Evolutionary conservation across 257 asterid genomes (phyloP), one percentile per base, ranked within the genome.

Genomic region (Knoxia roxburghii): DNA sequence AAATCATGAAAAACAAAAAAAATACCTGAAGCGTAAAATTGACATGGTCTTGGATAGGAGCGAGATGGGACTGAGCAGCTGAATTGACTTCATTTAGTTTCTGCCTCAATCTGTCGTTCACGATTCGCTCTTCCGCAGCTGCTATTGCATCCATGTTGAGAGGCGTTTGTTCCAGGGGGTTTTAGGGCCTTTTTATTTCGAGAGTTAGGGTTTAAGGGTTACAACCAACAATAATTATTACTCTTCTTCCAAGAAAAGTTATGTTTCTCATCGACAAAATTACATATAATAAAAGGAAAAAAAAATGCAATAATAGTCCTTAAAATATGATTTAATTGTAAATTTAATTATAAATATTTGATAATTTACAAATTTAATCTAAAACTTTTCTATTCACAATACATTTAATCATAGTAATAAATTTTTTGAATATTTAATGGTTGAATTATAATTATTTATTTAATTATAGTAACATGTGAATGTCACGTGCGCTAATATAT

Each of bases 1-100:
- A 49, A 65, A 20, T 13, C 17, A 62, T 2, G 3, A 23, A 3
- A 32, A 23, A 26, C 55, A 11, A 20, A 8, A 20, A 55, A 30
- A 20, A 59, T 49, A 92, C 97, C 95, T 93, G 99, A 49, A 93
- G 95, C 69, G 92, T 88, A 79, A 90, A 94, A 84, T 84, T 83
- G 75, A 94, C 85, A 82, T 94, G 99, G 79, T 94, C 96, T 69
- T 86, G 90, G 29, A 94, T 80, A 58, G 79, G 74, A 49, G 97
- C 76, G 74, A 94, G 88, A n/a, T 90, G 95, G 27, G 86, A 82
- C 74, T 94, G 89, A 24, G 95, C 96, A 66, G 92, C 88, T 64
- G 67, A 52, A 77, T 90, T 88, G 23, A 94, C 97, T 76, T 90
- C 95, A 61, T 85, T 87, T 46, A 94, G 84, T 76, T 88, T 90